Conservation (phyloP, 768 basidiomycete species). For the Pleurotus eryngii region DNA sequence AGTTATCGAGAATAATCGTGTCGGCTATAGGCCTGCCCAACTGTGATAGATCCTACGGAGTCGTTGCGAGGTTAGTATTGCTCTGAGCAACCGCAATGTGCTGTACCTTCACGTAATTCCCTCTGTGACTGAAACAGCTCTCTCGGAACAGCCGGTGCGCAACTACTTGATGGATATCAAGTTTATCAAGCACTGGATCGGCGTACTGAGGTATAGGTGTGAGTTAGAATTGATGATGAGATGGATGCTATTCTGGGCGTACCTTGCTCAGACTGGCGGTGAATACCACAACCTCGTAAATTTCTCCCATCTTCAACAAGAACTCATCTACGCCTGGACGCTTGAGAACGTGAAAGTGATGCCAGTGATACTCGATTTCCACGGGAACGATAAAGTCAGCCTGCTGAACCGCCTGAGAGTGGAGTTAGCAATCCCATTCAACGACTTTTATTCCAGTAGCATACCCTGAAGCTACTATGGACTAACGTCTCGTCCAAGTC, state of each 20-base stretch:
- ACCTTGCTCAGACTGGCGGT: slow-evolving; percentile 98
- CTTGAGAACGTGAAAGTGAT: slow-evolving; percentile 98
- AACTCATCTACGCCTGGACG: slow-evolving; percentile 97
- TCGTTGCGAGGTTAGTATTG: background rate
- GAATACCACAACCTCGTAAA: slow-evolving; percentile 97
- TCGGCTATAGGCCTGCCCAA: slow-evolving; percentile 91
- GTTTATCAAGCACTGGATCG: slow-evolving; percentile 96
- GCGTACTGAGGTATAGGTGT: slow-evolving; percentile 68
- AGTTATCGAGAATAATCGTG: slow-evolving; percentile 98
- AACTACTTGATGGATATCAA: slow-evolving; percentile 90
- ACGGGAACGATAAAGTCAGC: slow-evolving; percentile 94
- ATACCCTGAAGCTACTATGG: slow-evolving; percentile 84
- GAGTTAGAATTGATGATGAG: background rate
- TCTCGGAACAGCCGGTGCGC: slow-evolving; percentile 94
- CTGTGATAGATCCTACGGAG: slow-evolving; percentile 88
- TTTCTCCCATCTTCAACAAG: slow-evolving; percentile 95
- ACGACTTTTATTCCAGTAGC: background rate
- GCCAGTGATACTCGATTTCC: slow-evolving; percentile 96
- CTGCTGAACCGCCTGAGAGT: slow-evolving; percentile 30
- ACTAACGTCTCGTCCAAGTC: slow-evolving; percentile 88
- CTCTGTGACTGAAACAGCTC: slow-evolving; percentile 98
- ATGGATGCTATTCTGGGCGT: slow-evolving; percentile 14
- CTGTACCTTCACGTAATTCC: slow-evolving; percentile 96
- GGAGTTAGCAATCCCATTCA: background rate
- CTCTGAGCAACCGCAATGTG: background rate